Conservation (phyloP, 2,329 filamentous ascomycete genomes). For the Trichophaea hybrida region DNA sequence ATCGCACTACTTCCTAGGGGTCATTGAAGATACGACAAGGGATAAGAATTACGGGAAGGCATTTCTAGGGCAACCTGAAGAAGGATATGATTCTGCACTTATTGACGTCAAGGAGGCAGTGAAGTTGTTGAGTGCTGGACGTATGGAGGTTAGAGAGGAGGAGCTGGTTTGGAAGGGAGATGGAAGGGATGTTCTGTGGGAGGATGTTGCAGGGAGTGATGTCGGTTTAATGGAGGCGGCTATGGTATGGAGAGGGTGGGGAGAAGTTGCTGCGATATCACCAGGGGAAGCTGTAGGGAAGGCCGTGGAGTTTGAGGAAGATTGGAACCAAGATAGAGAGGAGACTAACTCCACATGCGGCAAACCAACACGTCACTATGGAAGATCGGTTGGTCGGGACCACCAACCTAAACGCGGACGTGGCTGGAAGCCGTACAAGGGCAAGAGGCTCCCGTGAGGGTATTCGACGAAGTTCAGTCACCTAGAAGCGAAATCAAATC, state of each 20-base stretch:
- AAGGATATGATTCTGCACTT: slow-evolving; percentile 20
- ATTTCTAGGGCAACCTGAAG: slow-evolving; percentile 17
- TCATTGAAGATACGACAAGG: slow-evolving; percentile 9
- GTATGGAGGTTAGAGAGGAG: background rate
- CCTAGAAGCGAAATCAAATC: too few relatives aligned
- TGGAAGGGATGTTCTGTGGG: slow-evolving; percentile 2
- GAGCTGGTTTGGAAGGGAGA: background rate
- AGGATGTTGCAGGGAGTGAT: background rate
- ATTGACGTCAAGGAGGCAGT: slow-evolving; percentile 17
- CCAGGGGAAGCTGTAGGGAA: too few relatives aligned
- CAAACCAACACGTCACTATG: too few relatives aligned
- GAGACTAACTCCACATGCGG: too few relatives aligned
- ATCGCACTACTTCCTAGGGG: slow-evolving; percentile 22
- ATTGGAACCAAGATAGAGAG: too few relatives aligned
- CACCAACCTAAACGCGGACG: too few relatives aligned
- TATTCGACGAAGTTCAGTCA: too few relatives aligned
- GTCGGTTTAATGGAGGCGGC: slow-evolving; percentile 5
- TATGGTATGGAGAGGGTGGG: slow-evolving; percentile 12
- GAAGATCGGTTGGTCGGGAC: too few relatives aligned
- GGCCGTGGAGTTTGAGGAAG: too few relatives aligned
- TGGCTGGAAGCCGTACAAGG: too few relatives aligned
- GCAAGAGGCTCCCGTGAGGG: too few relatives aligned
- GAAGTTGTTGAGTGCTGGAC: slow-evolving; percentile 8
- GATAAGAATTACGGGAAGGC: slow-evolving; percentile 9
- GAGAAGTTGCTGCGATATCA: too few relatives aligned